phyloP scores from a whole-genome alignment of 2,329 filamentous ascomycete genomes.

The Claviceps capensis region DNA sequence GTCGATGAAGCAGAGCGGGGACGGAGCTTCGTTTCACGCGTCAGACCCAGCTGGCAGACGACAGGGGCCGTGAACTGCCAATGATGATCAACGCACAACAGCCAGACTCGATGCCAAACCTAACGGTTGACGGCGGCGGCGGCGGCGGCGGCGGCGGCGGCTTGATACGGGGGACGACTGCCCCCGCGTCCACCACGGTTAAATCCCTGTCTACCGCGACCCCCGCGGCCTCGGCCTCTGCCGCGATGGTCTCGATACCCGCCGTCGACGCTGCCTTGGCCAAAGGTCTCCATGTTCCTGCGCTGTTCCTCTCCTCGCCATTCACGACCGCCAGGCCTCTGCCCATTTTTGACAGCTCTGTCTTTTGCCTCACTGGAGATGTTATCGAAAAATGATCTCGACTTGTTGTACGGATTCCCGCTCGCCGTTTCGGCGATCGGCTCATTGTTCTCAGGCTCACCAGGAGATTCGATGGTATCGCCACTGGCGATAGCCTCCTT shows the following conservation, averaged over 20 bases:
- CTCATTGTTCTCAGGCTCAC: slow-evolving; percentile 23
- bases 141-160: slow-evolving; percentile 12
- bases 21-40: neutral
- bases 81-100: neutral
- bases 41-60: neutral
- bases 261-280: slow-evolving; percentile 85
- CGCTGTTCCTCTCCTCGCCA: slow-evolving; percentile 88
- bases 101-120: neutral
- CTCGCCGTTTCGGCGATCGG: slow-evolving; percentile 25
- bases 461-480: slow-evolving; percentile 41
- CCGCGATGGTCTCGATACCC: slow-evolving; percentile 67
- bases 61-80: neutral
- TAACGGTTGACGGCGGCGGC: slow-evolving; percentile 16
- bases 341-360: slow-evolving; percentile 56
- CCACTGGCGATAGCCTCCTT: slow-evolving; percentile 83
- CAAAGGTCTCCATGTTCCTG: slow-evolving; percentile 95
- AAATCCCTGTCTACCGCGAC: slow-evolving; percentile 27
- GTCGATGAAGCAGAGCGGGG: neutral
- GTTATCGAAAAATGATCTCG: slow-evolving; percentile 91
- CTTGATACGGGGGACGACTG: slow-evolving; percentile 19
- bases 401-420: slow-evolving; percentile 64
- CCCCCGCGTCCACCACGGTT: slow-evolving; percentile 28
- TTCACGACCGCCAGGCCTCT: slow-evolving; percentile 64
- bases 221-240: slow-evolving; percentile 59
- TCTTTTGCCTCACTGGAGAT: slow-evolving; percentile 92